Percentiles rank a stretch among this genome's conserved stretches.
These are phyloP conservation scores for Quercus agrifolia DNA, from an alignment of 306 rosid genomes.

Conservation along the genomic window DNA sequence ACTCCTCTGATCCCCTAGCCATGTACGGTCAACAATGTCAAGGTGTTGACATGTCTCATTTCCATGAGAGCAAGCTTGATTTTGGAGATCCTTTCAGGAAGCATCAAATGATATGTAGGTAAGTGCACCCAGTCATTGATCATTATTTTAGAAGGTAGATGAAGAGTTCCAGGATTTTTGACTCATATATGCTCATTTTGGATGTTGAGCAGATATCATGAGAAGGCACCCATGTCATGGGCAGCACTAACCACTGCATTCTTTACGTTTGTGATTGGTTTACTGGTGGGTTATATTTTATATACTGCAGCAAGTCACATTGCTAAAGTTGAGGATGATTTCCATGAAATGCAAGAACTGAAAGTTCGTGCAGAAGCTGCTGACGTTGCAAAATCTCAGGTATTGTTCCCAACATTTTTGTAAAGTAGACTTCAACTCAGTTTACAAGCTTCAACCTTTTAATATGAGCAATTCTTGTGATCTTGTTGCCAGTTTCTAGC, in stretches of 20 bases:
- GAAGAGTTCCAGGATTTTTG: background rate
- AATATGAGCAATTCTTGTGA: conserved; percentile 12
- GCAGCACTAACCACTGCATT: conserved; percentile 59
- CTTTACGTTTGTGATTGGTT: conserved; percentile 73
- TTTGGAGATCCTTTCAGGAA: conserved; percentile 94
- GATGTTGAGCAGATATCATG: conserved; percentile 77
- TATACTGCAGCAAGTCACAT: conserved; percentile 93
- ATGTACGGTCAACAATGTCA: conserved; percentile 90
- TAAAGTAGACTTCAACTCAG: conserved; percentile 7
- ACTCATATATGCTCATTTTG: conserved; percentile 23
- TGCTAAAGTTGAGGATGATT: conserved; percentile 94
- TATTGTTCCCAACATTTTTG: conserved; percentile 26
- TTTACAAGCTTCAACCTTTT: conserved; percentile 16
- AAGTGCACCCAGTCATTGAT: conserved; percentile 26
- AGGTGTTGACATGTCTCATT: conserved; percentile 71
- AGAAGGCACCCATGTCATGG: conserved; percentile 79
- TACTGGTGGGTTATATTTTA: conserved; percentile 80
- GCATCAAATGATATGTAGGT: conserved; percentile 97
- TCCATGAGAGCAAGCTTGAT: conserved; percentile 86
- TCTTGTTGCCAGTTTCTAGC: conserved; percentile 76
- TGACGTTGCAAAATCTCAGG: conserved; percentile 97
- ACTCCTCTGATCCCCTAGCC: conserved; percentile 61
- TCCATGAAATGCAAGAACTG: conserved; percentile 61
- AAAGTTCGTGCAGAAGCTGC: conserved; percentile 94
- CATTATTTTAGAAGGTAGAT: background rate